Percentiles rank a stretch among this genome's conserved stretches.
phyloP scores from a whole-genome alignment of 129 eudicot species.

The Lactuca sativa region DNA sequence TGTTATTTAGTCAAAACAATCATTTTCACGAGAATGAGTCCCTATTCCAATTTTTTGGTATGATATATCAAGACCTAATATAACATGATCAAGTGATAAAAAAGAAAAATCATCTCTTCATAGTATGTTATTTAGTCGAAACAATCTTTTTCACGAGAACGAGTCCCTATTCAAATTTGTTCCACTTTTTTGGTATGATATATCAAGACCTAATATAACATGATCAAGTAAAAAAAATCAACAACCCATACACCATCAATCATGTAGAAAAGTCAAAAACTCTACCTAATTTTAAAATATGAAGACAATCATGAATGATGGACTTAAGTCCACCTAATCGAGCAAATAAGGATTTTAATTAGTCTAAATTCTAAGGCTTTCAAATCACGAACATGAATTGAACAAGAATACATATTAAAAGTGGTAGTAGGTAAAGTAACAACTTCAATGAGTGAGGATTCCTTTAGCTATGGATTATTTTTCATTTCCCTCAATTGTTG shows the following conservation, averaged over 20 bases:
- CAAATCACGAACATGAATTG: background rate
- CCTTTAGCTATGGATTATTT: background rate
- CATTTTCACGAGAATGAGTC: too few species aligned
- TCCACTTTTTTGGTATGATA: background rate
- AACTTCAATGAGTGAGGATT: constrained; percentile 1
- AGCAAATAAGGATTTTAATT: background rate
- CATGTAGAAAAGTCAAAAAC: constrained; percentile 4
- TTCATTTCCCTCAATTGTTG: too few species aligned
- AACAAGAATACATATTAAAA: background rate
- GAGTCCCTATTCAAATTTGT: background rate
- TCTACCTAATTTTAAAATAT: constrained; percentile 7
- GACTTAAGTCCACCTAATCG: constrained; percentile 10
- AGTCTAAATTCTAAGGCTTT: constrained; percentile 5
- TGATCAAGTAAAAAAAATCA: background rate
- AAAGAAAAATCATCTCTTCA: too few species aligned
- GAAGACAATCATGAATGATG: constrained; percentile 11
- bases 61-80: too few species aligned
- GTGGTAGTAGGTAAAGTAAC: background rate
- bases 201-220: background rate
- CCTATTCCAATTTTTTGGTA: background rate
- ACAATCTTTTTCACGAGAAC: too few species aligned
- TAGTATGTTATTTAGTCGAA: too few species aligned
- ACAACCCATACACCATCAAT: background rate
- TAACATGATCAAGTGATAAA: too few species aligned
- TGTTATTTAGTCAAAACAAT: too few species aligned